A percentile compares a stretch with the other conserved stretches of the same genome.
Evolutionary conservation across 1,284 basidiomycete genomes (phyloP).

Genomic region (Ganoderma meredithae): DNA sequence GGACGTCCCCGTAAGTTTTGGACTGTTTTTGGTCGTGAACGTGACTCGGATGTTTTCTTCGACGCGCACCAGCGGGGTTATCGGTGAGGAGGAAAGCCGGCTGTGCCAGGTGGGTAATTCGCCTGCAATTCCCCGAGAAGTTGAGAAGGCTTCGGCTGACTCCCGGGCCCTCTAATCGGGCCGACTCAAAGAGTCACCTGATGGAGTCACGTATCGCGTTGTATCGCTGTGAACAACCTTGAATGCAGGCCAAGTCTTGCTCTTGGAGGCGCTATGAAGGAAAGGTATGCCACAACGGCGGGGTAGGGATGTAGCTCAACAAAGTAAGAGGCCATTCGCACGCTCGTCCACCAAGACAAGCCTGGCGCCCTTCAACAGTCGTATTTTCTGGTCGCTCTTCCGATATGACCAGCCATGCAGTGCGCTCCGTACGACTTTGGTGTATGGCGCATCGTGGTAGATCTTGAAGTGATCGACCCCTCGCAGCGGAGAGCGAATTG

Average conservation of each 20-base stretch:
- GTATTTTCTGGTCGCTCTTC: conserved; percentile 19
- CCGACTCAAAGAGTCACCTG: not conserved
- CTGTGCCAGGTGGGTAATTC: not conserved
- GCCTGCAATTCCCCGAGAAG: not conserved
- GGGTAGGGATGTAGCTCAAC: conserved; percentile 11
- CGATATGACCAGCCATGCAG: conserved; percentile 60
- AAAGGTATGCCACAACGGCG: not conserved
- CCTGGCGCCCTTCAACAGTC: conserved; percentile 31
- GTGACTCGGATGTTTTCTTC: not conserved
- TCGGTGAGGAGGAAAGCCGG: not conserved
- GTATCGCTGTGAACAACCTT: not conserved
- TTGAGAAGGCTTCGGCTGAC: not conserved
- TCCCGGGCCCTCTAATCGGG: not conserved
- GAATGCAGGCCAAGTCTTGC: not conserved
- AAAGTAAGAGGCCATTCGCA: conserved; percentile 27
- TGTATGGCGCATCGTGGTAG: conserved; percentile 60
- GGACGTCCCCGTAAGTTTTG: not conserved
- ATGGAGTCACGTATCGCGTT: not conserved
- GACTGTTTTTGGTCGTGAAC: not conserved
- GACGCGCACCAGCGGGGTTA: not conserved
- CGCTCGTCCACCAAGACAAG: conserved; percentile 33
- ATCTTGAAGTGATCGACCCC: conserved; percentile 64
- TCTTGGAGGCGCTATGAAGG: not conserved
- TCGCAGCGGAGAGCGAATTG: conserved; percentile 39
- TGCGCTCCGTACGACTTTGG: conserved; percentile 57